Conservation (phyloP, 257 asterid genomes). For the Rubia yunnanensis region DNA sequence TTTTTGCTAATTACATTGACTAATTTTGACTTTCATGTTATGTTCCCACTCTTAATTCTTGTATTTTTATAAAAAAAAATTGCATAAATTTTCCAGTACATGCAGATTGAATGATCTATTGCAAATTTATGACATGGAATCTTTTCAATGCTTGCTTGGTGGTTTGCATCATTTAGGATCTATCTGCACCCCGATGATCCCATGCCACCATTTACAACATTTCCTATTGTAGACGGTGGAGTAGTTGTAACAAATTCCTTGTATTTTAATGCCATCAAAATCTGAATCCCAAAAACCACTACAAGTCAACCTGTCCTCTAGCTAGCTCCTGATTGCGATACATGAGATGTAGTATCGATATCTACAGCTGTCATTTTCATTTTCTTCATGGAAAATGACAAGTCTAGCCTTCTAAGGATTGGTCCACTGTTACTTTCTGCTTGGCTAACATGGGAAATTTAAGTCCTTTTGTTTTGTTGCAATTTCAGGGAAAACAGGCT, state of each 20-base stretch:
- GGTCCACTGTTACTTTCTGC: neutral
- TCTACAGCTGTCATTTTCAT: constrained; percentile 16
- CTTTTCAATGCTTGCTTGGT: neutral
- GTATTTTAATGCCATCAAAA: constrained; percentile 36
- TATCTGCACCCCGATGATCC: neutral
- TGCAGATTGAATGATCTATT: neutral
- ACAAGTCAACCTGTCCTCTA: constrained; percentile 48
- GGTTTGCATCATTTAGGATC: neutral
- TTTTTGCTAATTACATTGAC: too few relatives aligned
- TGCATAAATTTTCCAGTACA: neutral
- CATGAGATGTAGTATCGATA: neutral
- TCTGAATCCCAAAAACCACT: constrained; percentile 3
- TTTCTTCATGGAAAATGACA: constrained; percentile 40
- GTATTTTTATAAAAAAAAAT: too few relatives aligned
- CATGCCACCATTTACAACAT: neutral
- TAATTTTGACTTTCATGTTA: too few relatives aligned
- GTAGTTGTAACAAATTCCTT: constrained; percentile 49
- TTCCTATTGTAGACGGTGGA: constrained; percentile 28
- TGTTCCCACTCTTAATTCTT: too few relatives aligned
- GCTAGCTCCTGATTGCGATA: constrained; percentile 16
- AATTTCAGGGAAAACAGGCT: constrained; percentile 62
- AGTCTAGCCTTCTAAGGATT: neutral
- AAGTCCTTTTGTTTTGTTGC: neutral
- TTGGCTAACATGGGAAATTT: constrained; percentile 18
- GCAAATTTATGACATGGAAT: constrained; percentile 1